Evolutionary conservation across 441 rosid species (phyloP).

Genomic region (Gossypium davidsonii): DNA sequence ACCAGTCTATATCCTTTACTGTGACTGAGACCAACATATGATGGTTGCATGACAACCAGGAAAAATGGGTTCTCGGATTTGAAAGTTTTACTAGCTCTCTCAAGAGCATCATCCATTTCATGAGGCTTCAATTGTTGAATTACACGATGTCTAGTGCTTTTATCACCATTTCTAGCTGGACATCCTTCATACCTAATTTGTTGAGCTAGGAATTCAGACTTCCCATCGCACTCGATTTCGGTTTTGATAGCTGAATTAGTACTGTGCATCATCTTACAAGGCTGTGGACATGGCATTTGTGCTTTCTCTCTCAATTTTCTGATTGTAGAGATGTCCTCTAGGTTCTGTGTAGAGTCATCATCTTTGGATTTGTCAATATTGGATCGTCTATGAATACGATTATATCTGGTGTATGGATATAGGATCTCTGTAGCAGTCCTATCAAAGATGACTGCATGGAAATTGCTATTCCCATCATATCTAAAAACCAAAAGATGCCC

Average conservation of each 20-base stretch:
- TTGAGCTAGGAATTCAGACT: neutral
- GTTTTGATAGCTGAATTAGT: constrained; percentile 1
- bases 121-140: neutral
- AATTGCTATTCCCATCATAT: neutral
- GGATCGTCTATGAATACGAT: neutral
- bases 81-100: constrained; percentile 12
- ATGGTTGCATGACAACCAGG: constrained; percentile 20
- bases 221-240: neutral
- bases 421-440: neutral
- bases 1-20: constrained; percentile 7
- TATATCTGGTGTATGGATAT: neutral
- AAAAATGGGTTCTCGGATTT: constrained; percentile 20
- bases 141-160: neutral
- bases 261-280: neutral
- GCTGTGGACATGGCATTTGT: neutral
- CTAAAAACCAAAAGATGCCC: constrained; percentile 12
- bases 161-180: neutral
- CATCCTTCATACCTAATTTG: neutral
- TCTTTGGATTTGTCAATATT: neutral
- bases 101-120: constrained; percentile 11
- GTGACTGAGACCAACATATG: constrained; percentile 1
- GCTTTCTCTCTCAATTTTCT: neutral
- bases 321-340: neutral
- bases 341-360: neutral
- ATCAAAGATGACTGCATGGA: constrained; percentile 10